A percentile compares a stretch with the other conserved stretches of the same genome.
Evolutionary conservation across 1,139 yeast species (phyloP).

Genomic region (Sugiyamaella xylanicola): DNA sequence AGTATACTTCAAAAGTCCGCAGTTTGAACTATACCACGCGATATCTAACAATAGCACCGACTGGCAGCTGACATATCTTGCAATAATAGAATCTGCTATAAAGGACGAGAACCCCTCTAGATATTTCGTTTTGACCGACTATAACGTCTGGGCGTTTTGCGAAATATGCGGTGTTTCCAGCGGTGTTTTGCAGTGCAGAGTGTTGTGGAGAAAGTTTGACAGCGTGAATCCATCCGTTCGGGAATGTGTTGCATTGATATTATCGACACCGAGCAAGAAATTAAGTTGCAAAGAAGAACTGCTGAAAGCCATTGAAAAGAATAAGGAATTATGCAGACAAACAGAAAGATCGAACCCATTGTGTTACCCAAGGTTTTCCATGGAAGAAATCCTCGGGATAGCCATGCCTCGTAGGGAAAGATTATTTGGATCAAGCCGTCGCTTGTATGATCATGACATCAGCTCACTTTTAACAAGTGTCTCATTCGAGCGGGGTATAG

Average conservation of each 20-base stretch:
- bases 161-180: conserved; percentile 17
- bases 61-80: conserved; percentile 7
- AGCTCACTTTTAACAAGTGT: not conserved
- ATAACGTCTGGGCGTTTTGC: conserved; percentile 30
- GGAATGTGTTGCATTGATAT: conserved; percentile 23
- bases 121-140: conserved; percentile 29
- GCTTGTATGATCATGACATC: conserved; percentile 13
- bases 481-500: conserved; percentile 6
- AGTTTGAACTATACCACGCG: conserved; percentile 5
- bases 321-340: conserved; percentile 5
- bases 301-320: not conserved
- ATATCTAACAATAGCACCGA: not conserved
- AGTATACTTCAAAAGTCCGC: not conserved
- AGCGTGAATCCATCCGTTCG: conserved; percentile 24
- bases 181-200: conserved; percentile 9
- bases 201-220: conserved; percentile 18
- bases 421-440: conserved; percentile 2
- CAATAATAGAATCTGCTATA: conserved; percentile 11
- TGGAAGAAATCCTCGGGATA: conserved; percentile 5
- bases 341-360: conserved; percentile 1
- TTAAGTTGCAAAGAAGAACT: conserved; percentile 2
- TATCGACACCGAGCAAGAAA: not conserved
- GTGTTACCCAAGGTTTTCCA: conserved; percentile 2
- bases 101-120: conserved; percentile 1
- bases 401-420: not conserved